Conservation (phyloP, 345 rosid species). For the Aegle marmelos region DNA sequence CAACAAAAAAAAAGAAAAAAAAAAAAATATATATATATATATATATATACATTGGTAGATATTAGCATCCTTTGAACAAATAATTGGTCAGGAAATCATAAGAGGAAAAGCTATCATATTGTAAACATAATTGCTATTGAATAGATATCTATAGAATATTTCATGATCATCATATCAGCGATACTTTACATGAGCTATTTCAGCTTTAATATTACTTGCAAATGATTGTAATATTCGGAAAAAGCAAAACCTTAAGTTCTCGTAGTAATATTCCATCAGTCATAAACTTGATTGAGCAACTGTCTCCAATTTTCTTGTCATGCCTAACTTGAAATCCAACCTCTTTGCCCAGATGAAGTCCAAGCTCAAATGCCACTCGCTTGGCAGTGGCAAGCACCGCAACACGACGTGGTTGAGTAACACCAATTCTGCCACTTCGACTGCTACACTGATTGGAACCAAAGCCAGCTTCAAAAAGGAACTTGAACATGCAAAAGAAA, state of each 20-base stretch:
- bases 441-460: conserved; percentile 50
- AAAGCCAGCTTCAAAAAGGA: conserved; percentile 90
- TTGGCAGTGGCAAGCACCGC: conserved; percentile 95
- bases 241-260: conserved; percentile 72
- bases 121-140: not conserved
- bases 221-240: not conserved
- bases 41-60: no score
- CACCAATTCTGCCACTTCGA: conserved; percentile 76
- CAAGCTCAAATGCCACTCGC: conserved; percentile 92
- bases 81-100: not conserved
- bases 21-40: no score
- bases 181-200: not conserved
- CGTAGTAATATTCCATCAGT: conserved; percentile 94
- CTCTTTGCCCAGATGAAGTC: conserved; percentile 74
- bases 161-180: not conserved
- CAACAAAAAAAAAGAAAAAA: not conserved
- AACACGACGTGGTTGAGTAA: conserved; percentile 96
- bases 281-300: conserved; percentile 84
- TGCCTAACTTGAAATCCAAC: conserved; percentile 97
- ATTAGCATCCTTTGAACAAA: not conserved
- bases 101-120: not conserved
- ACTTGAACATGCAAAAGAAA: conserved; percentile 42
- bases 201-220: not conserved
- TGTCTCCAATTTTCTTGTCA: conserved; percentile 78
- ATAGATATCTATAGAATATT: not conserved